Percentiles rank a stretch among this genome's conserved stretches.
Conservation (phyloP, 345 rosid genomes). For the Gossypium anomalum region DNA sequence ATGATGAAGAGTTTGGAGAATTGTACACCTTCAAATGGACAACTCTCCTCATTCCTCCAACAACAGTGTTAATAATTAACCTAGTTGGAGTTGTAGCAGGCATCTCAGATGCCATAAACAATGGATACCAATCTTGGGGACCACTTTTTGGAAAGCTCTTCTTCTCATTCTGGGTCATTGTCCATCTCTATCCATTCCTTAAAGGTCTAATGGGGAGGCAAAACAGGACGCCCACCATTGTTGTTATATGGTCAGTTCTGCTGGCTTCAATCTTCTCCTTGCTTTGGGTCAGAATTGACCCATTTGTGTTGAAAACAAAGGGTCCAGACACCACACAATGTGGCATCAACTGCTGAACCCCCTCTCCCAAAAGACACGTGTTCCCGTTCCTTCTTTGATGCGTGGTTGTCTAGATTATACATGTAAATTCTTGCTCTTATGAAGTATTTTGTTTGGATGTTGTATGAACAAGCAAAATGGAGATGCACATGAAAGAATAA, state of each 20-base stretch:
- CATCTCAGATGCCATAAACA: slow-evolving; percentile 85
- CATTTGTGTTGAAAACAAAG: slow-evolving; percentile 84
- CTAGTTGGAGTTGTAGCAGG: slow-evolving; percentile 95
- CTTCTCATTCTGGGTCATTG: slow-evolving; percentile 90
- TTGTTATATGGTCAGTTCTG: slow-evolving; percentile 91
- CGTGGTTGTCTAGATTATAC: slow-evolving; percentile 22
- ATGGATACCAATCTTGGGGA: slow-evolving; percentile 91
- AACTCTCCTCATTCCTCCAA: slow-evolving; percentile 84
- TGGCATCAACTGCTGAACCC: slow-evolving; percentile 80
- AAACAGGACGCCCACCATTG: slow-evolving; percentile 94
- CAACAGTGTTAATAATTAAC: slow-evolving; percentile 84
- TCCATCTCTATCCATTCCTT: slow-evolving; percentile 97
- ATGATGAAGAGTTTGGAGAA: slow-evolving; percentile 90
- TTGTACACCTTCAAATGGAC: slow-evolving; percentile 96
- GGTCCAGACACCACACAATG: slow-evolving; percentile 83
- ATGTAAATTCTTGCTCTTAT: slow-evolving; percentile 24
- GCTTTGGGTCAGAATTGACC: slow-evolving; percentile 93
- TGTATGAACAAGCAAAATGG: slow-evolving; percentile 27
- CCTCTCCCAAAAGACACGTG: neutral
- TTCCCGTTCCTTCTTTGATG: slow-evolving; percentile 17
- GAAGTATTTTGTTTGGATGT: slow-evolving; percentile 6
- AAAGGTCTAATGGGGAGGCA: slow-evolving; percentile 97
- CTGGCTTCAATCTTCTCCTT: slow-evolving; percentile 93
- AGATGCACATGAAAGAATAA: slow-evolving; percentile 31
- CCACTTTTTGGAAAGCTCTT: slow-evolving; percentile 96